Base-by-base conservation (phyloP, 1,284 basidiomycete species). In the Wallemia ichthyophaga region DNA sequence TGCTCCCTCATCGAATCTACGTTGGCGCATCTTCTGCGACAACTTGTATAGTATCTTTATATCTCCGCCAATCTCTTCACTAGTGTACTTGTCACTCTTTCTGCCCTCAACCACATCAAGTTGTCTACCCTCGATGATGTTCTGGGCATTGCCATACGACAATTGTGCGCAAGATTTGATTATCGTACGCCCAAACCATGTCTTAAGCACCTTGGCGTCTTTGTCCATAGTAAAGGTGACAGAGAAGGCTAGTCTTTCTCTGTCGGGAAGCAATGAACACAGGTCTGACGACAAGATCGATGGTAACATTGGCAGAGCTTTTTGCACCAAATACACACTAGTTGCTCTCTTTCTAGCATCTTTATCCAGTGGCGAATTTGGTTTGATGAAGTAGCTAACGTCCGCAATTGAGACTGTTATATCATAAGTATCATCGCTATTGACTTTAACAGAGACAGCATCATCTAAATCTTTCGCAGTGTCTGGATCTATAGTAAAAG, bases 301-400 rank as follows among this genome's bases (percentile, higher is more conserved):
- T 1, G 92, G 92, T 3, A 98, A 75, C 92, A 98, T 98, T 0
- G 91, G 89, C 11, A 96, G 88, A 27, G 84, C 80, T 56, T 89
- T 81, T 69, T 96, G 92, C 48, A 96, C 81, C 53, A 98, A 81
- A 68, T 95, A 95, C 58, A 98, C 94, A 64, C 85, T 88, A 1
- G 91, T 96, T 26, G 89, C 92, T 62, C 92, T 79, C 73, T 95
- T 96, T 65, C 88, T 80, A 58, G 94, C 94, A 71, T 99, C 94
- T 31, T 94, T 86, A 67, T 99, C 94, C 64, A 99, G 75, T 19
- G 91, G 85, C 7, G 87, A 94, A 70, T 94, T 94, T 25, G 87
- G 81, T 73, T 89, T 92, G 67, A 92, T 84, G 72, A 96, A 98
- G 74, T 84, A 82, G 1, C 89, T 85, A 1, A 96, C 89, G 69